Evolutionary conservation across 108 stramenopile genomes (phyloP).

Genomic region (Cyclostephanos invisitatus): DNA sequence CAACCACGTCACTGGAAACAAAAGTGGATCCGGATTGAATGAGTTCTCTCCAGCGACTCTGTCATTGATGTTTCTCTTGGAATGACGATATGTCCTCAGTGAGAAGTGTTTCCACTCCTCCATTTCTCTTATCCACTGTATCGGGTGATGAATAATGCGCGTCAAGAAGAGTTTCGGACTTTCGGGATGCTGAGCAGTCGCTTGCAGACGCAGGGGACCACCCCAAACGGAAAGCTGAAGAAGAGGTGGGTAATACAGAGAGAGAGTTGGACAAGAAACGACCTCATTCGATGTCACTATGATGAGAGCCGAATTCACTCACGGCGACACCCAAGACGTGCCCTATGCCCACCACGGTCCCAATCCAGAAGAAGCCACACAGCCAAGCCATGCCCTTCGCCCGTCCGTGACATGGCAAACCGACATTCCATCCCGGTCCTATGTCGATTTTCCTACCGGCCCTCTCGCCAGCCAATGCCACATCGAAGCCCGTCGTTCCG

Average conservation of each 20-base stretch:
- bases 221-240: constrained; percentile 53
- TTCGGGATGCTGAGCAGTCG: constrained; percentile 35
- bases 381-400: constrained; percentile 47
- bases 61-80: not conserved
- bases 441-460: constrained; percentile 3
- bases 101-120: constrained; percentile 57
- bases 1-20: constrained; percentile 77
- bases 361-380: constrained; percentile 71
- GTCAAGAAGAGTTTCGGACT: constrained; percentile 30
- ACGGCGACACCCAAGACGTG: constrained; percentile 51
- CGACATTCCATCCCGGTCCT: constrained; percentile 23
- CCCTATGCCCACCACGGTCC: constrained; percentile 56
- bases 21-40: constrained; percentile 56
- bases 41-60: constrained; percentile 14
- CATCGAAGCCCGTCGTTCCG: constrained; percentile 14
- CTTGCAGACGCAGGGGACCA: constrained; percentile 60
- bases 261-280: not conserved
- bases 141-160: constrained; percentile 44
- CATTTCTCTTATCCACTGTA: constrained; percentile 58
- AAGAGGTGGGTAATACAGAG: not conserved
- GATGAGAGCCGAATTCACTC: constrained; percentile 15
- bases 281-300: not conserved
- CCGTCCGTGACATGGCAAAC: constrained; percentile 31
- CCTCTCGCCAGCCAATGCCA: constrained; percentile 12
- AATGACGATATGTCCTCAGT: not conserved